Evolutionary conservation across 257 asterid species (phyloP), one percentile per base, ranked within the genome.

Genomic region (Ophiorrhiza pumila): DNA sequence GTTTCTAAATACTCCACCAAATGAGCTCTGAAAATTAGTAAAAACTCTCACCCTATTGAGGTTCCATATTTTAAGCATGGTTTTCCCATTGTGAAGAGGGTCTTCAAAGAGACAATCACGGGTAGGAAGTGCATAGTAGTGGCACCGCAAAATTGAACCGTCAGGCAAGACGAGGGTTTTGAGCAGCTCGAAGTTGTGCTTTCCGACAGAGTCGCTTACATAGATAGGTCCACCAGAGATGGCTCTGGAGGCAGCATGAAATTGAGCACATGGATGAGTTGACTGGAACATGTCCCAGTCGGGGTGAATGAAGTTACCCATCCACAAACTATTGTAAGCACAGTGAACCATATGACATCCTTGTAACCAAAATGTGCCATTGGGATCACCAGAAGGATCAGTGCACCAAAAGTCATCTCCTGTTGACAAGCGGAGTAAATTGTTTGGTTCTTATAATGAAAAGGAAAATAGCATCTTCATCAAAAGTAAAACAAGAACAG

Each of bases 201-300:
- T 84, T 3, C 96, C 96, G 42, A 88, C 94, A 0, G 96, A 85
- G 75, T 93, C 98, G 20, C 96, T 87, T 0, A 91, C 90, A 18
- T 93, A 93, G 39, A 93, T 88, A 0, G 98, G 98, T 2, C 98
- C 98, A n/a, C 98, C 98, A 1, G 98, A 93, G 66, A 93, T 93
- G 77, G 98, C 98, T 0, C 98, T 89, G 0, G 98, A 93, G 13
- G 98, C 97, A 10, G 98, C 97, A 45, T 93, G 98, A 61, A 91
- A 93, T 76, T 84, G 86, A 1, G 98, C 98, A 59, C 98, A 93
- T 27, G 98, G 96, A 77, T 93, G 98, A 20, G 92, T 88, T 5
- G 98, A 93, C 66, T 93, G 98, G 83, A 93, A 93, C 98, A 93
- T 93, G 81, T 93, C 98, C 98, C 98, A 93, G 27, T 93, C 98